Base-by-base conservation (phyloP, 108 stramenopile genomes). In the Conticribra guillardii region DNA sequence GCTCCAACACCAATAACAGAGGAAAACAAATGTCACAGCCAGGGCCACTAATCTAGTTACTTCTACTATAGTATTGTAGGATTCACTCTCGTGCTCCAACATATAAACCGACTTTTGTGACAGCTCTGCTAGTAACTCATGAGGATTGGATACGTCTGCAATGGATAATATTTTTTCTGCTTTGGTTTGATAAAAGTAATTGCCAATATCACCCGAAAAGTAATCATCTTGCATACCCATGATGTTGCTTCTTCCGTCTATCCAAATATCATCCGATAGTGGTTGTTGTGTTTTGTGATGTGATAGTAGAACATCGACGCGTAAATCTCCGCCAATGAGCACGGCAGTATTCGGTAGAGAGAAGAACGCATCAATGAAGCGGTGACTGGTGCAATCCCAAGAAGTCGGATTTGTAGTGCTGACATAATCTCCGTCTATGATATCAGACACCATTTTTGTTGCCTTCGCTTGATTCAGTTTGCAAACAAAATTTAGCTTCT, bases 1-100 rank as follows among this genome's bases (percentile, higher is more conserved):
- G 30, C 76, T 76, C 81, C 78, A 82, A 2, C 54, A 66, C 90
- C 90, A 91, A 65, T 74, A 87, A 45, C 79, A 59, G 18, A 85
- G 44, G 54, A 91, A 91, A 9, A 46, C 27, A 27, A 86, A 27
- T 9, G 83, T 89, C 5, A 84, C n/a, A 8, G 73, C 2, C 66
- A 87, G 58, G 32, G 78, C 69, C 24, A 74, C 9, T 2, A 89
- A 53, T 44, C 90, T 72, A 34, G 85, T 82, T 17, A 47, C 62
- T 53, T 71, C 75, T 15, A 83, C 67, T 33, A 90, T 45, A 11
- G 34, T 46, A 26, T 67, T 70, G 41, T 84, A 78, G 1, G 60
- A 50, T 54, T 59, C 55, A 69, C 89, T 85, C 58, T 79, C 69
- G 69, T 87, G 81, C 49, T 73, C 57, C 8, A 90, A 46, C 23